These are phyloP conservation scores for Picea glauca DNA, from an alignment of 75 land plant species.

Conservation along the genomic window DNA sequence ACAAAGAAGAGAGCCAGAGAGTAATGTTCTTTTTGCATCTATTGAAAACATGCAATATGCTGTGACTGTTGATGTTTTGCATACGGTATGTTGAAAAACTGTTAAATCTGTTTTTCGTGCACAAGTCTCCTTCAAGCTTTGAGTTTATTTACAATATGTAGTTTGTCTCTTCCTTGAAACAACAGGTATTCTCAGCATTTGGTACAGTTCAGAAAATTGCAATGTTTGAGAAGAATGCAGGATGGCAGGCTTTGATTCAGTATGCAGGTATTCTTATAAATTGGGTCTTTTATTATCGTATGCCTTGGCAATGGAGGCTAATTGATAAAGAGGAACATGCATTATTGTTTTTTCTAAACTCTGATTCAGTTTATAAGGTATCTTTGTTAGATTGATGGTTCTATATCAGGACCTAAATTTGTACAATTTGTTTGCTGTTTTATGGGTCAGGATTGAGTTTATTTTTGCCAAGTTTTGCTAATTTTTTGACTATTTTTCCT, in stretches of 20 bases:
- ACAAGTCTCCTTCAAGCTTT: background rate
- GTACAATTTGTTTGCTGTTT: too few species aligned
- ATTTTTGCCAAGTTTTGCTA: too few species aligned
- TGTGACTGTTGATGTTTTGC: constrained; percentile 66
- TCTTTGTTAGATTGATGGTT: too few species aligned
- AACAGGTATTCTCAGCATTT: constrained; percentile 72
- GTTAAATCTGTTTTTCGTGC: background rate
- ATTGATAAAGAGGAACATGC: background rate
- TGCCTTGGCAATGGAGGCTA: background rate
- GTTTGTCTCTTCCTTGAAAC: background rate
- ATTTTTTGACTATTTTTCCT: too few species aligned
- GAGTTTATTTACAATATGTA: background rate
- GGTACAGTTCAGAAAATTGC: constrained; percentile 75
- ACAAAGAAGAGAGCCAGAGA: constrained; percentile 69
- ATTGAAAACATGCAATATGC: constrained; percentile 80
- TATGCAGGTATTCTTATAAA: constrained; percentile 49
- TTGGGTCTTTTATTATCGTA: background rate
- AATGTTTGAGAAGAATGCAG: constrained; percentile 74
- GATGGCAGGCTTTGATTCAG: constrained; percentile 64
- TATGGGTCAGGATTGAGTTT: too few species aligned
- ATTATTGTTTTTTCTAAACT: background rate
- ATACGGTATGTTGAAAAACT: constrained; percentile 36
- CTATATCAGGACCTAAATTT: too few species aligned
- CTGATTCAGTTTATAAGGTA: too few species aligned
- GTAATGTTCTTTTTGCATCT: constrained; percentile 78